Evolutionary conservation across 306 rosid species (phyloP), one percentile per base, ranked within the genome.

Genomic region (Vigna nakashimae): DNA sequence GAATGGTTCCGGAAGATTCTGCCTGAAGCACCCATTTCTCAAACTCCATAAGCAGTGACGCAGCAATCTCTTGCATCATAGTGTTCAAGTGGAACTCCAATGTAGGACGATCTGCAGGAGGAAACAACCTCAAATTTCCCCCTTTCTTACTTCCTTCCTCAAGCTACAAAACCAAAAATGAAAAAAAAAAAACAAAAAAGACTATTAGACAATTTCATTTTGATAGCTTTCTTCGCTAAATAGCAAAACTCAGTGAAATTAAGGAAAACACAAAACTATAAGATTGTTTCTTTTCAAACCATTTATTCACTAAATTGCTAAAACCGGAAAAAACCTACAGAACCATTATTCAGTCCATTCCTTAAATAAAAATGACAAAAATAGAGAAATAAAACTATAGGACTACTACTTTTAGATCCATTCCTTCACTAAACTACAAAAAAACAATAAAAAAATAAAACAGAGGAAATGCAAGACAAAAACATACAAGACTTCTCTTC

Each of bases 1-100:
- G 93, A 79, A 92, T 88, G 76, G 98, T 90, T 84, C 99, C 99
- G 17, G 99, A 88, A 73, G 98, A 90, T 84, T 95, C 99, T 0
- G 96, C 98, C 83, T 92, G 87, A 81, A 95, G 97, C 79, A 91
- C 99, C 99, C 99, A 95, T 43, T 95, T 95, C 83, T 95, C 99
- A 69, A 92, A 92, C 79, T 92, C 97, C 99, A 95, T 95, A 69
- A 95, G 88, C 86, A 95, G 34, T 2, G 94, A 87, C 0, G 97
- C 97, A 15, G 99, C 99, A 63, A 95, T 87, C 75, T 95, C 99
- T 83, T 95, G 99, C 96, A 95, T 92, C 99, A 95, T 95, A 6
- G 97, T 95, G 68, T 90, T 89, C 87, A 92, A 65, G 79, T 95
- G 99, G 71, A 95, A 83, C 82, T 95, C 99, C 89, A 85, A 87